Evolutionary conservation across 345 rosid genomes (phyloP), one percentile per base, ranked within the genome.

Genomic region (Salix exigua): DNA sequence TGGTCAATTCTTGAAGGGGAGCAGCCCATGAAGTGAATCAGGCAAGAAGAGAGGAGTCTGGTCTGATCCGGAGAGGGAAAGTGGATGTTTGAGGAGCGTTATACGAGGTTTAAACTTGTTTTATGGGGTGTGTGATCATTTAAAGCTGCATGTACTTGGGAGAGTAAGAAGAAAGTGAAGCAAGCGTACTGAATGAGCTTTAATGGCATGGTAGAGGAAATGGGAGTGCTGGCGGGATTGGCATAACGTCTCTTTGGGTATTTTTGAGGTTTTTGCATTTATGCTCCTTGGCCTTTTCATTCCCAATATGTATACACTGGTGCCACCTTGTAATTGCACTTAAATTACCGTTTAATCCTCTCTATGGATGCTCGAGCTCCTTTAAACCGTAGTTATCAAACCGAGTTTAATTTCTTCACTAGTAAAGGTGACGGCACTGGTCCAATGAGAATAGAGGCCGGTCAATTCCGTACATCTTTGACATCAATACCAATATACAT

Each of bases 1-100:
- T 76, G 65, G 83, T 91, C 88, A 75, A 89, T 79, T 63, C 85
- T 89, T 0, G 95, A 85, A 82, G 83, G 78, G 81, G 83, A 73
- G 83, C 92, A 89, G 68, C 90, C 89, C 89, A 87, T 88, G 61
- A 40, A 25, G 65, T 26, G 69, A 21, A 26, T 37, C 18, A 21
- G 16, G 12, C 44, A 6, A 8, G 19, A 31, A n/a, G 50, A 17
- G 7, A 26, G 30, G 0, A 35, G 38, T 46, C 63, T 23, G 65
- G 2, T 44, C 46, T 13, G 38, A n/a, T 13, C 51, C 7, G 64
- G 26, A 40, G 26, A 40, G 8, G 18, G n/a, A 6, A 35, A 70
- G 13, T 23, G 65, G 25, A 25, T n/a, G 48, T 37, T 37, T 23
- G 25, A 18, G 23, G 50, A 51, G 7, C 58, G 53, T 37, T 25